Evolutionary conservation across 2,329 filamentous ascomycete species (phyloP), one percentile per base, ranked within the genome.

Genomic region (Myriosclerotinia duriaeana): DNA sequence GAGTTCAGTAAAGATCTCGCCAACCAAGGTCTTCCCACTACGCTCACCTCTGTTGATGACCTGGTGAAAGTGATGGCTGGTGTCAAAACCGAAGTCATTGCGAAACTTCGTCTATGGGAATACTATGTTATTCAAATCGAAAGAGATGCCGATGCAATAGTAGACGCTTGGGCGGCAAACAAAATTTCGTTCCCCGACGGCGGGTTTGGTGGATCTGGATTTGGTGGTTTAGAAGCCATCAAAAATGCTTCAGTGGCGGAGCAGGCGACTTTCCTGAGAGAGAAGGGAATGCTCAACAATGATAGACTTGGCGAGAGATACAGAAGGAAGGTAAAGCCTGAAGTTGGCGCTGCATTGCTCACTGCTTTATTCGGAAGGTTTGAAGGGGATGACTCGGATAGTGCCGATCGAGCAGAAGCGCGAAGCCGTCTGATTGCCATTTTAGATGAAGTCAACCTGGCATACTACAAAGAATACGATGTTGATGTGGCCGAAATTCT

Each of bases 391-490:
- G 68, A 77, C 71, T 74, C 79, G 65, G 72, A 82, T 72, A 77
- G 79, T 61, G 78, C 84, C 65, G 77, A 88, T 75, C 76, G 84
- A 78, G 76, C 79, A 69, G 80, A 82, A 64, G 81, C 85, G 63
- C 78, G 83, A 74, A 78, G 84, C 69, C 83, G 87, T 76, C 78
- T 90, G 70, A 78, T 79, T 3, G 80, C 85, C 64, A 83, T 97
- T 50, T 79, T 98, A 17, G 89, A 98, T 72, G 89, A 92, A 60
- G 81, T 95, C 72, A 99, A 99, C 74, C 82, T 97, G 44, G 86
- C 89, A 2, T 91, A 94, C 74, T 99, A 99, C 80, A 85, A 89
- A 70, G 95, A 99, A 78, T 99, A 96, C 77, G 93, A 99, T 75
- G 81, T 80, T 26, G 95, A 99, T 76, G 83, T 90, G 14, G 86